Evolutionary conservation across 2,329 filamentous ascomycete species (phyloP), one percentile per base, ranked within the genome.

Genomic region (Rugonectria rugulosa): DNA sequence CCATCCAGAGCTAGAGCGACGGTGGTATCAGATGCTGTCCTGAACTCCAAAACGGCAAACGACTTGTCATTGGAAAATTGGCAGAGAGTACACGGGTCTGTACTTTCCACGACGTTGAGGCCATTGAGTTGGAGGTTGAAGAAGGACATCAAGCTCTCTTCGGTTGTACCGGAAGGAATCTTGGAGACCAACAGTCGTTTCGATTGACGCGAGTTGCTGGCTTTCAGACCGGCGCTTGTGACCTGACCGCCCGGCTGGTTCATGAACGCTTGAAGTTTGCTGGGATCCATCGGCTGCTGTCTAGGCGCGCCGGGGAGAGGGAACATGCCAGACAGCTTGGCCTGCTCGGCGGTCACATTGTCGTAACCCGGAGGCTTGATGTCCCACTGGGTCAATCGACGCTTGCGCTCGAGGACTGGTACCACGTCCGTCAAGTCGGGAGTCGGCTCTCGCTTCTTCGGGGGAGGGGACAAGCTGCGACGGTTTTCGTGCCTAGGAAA

Each of bases 301-400:
- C 95, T 88, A 50, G 95, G 95, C 59, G 95, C 95, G 62, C 95
- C 95, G 4, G 95, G 95, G 40, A 99, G 86, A 57, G 96, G 93
- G 79, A 99, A 99, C 95, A 99, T 97, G 79, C 94, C 89, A 64
- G 96, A 99, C 38, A 99, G 83, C 80, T 99, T 99, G 45, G 95
- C 96, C 75, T 99, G 96, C 75, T 99, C 96, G 19, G 95, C 92
- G 3, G 95, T 97, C 63, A 99, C 94, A 74, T 95, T 96, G 71
- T 99, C 96, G 70, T 99, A 99, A 38, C 95, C 94, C 14, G 92
- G 91, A 6, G 95, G 95, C 78, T 99, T 99, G 75, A 99, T 97
- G 73, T 99, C 96, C 95, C 95, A 99, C 75, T 99, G 96, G 29
- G 93, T 98, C 81, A 99, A 80, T 56, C 95, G 89, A 66, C 96